Conservation (phyloP, 1,284 basidiomycete species). For the Clitocybe nebularis region DNA sequence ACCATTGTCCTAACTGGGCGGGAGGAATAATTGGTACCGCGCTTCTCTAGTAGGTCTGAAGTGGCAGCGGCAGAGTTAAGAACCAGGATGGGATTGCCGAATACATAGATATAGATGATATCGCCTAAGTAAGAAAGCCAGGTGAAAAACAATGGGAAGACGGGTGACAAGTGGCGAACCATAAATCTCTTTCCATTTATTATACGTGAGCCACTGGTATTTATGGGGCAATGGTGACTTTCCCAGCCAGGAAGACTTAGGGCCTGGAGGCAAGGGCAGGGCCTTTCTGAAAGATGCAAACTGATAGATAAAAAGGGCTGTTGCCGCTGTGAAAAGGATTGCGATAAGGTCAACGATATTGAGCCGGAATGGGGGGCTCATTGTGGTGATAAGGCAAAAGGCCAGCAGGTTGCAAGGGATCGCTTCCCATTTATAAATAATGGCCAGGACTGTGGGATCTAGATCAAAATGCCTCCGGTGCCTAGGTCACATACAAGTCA, state of each 20-base stretch:
- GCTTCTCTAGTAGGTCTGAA: constrained; percentile 42
- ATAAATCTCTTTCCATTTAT: constrained; percentile 41
- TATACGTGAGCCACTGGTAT: constrained; percentile 46
- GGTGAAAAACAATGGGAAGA: not conserved
- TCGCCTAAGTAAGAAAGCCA: constrained; percentile 32
- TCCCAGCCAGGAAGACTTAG: constrained; percentile 33
- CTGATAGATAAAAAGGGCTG: not conserved
- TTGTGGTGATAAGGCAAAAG: not conserved
- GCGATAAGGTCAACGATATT: not conserved
- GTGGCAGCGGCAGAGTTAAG: constrained; percentile 40
- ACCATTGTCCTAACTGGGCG: constrained; percentile 42
- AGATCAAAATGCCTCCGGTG: not conserved
- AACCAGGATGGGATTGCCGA: constrained; percentile 44
- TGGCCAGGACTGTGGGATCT: constrained; percentile 1
- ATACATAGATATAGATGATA: constrained; percentile 41
- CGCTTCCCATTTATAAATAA: not conserved
- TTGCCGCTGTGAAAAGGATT: not conserved
- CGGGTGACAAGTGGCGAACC: constrained; percentile 25
- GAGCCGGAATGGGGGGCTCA: not conserved
- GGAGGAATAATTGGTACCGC: constrained; percentile 43
- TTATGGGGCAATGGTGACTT: constrained; percentile 30
- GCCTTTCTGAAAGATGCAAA: not conserved
- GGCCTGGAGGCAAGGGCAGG: constrained; percentile 40
- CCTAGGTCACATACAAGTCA: not conserved
- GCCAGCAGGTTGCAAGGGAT: not conserved